Evolutionary conservation across 768 basidiomycete species (phyloP), one percentile per base, ranked within the genome.

Genomic region (Lactarius psammicola): DNA sequence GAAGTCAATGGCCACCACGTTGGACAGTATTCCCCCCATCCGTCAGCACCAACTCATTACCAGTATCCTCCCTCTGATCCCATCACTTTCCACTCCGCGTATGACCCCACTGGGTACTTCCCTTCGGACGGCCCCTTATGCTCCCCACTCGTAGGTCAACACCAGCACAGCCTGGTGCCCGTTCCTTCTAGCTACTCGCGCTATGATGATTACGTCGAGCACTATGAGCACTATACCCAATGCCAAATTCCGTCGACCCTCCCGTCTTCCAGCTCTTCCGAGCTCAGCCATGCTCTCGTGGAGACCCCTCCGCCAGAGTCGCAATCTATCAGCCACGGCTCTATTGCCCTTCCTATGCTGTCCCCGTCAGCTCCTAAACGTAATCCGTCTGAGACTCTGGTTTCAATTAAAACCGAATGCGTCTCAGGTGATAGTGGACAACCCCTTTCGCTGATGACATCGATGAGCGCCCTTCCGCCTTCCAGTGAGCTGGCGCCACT

Each of bases 1-100:
- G n/a, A n/a, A n/a, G n/a, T n/a, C n/a, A n/a, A n/a, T n/a, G n/a
- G 58, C 13, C 53, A 65, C n/a, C 64, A 56, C 17, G 4, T 20
- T 40, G 59, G 59, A n/a, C 64, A 46, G 40, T 65, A 49, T 31
- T 2, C 44, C 10, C 33, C 59, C 26, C 54, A 65, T 23, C 0
- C 42, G 13, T 28, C 64, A 13, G 7, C 42, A 9, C 18, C 20
- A 8, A 23, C 40, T 11, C 64, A 53, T 13, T 56, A 36, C 20
- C 54, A 65, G n/a, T 65, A 61, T 56, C 64, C 64, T 26, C 55
- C 54, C 1, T 60, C 64, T 2, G 59, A 60, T 56, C 26, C 59
- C 23, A 20, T 42, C 23, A 7, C 59, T 18, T 60, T 65, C 49
- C 64, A 60, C 2, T 31, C 40, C 44, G 36, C 56, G 7, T 66